Conservation (phyloP, 2,329 filamentous ascomycete species). For the Pseudogymnoascus sp. region DNA sequence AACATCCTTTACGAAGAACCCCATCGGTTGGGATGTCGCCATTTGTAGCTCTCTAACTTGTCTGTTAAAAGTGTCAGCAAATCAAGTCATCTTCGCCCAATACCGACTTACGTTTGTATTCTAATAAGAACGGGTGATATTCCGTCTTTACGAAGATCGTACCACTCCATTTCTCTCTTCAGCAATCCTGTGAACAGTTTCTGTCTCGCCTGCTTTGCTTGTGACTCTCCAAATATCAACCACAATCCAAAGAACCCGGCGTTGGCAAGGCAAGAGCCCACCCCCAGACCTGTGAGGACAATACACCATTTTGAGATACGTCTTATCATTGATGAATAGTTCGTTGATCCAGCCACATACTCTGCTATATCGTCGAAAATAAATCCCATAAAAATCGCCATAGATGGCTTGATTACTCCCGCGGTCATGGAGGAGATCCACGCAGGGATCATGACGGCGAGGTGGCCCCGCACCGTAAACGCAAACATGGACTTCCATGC, state of each 20-base stretch:
- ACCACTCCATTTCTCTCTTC: constrained; percentile 74
- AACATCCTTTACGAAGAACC: constrained; percentile 57
- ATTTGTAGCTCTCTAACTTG: constrained; percentile 77
- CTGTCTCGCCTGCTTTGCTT: constrained; percentile 60
- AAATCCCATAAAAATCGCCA: constrained; percentile 65
- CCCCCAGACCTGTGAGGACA: constrained; percentile 57
- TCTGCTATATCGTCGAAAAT: constrained; percentile 66
- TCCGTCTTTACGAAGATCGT: constrained; percentile 66
- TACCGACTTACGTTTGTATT: constrained; percentile 60
- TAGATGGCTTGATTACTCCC: constrained; percentile 56
- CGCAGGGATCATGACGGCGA: constrained; percentile 47
- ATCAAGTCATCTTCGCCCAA: neutral
- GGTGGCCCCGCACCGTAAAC: constrained; percentile 62
- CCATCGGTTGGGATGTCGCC: constrained; percentile 73
- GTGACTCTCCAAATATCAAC: constrained; percentile 73
- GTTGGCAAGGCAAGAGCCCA: constrained; percentile 60
- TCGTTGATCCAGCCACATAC: constrained; percentile 52
- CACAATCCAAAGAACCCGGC: constrained; percentile 63
- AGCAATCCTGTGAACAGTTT: constrained; percentile 63
- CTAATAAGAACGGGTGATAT: constrained; percentile 63
- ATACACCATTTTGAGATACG: constrained; percentile 55
- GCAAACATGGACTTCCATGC: constrained; percentile 49
- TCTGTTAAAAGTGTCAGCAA: constrained; percentile 40
- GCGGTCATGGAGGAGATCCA: constrained; percentile 50
- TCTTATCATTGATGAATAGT: constrained; percentile 44